Base-by-base conservation (phyloP, 2,329 filamentous ascomycete genomes). In the Diplocarpon rosae region DNA sequence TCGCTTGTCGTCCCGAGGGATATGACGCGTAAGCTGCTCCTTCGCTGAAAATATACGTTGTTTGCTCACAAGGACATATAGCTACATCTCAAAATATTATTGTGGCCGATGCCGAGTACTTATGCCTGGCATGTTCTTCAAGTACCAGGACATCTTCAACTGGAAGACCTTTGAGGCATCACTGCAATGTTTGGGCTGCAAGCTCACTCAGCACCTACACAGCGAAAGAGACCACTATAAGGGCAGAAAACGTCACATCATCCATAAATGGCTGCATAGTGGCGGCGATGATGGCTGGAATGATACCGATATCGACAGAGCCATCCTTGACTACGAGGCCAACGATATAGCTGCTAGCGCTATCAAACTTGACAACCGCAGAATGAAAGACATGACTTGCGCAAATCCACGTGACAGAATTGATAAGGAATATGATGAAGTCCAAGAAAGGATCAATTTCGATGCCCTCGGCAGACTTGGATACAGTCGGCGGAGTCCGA, bases 211-310 rank as follows among this genome's bases (percentile, higher is more conserved):
- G 1, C n/a, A 37, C 8, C 43, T 58, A 3, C 27, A 49, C 1
- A 20, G 8, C 12, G 58, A 60, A 42, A 28, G 14, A 1, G 58
- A 60, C 20, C 58, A 60, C 14, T 57, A 51, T 36, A 60, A 60
- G 38, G 1, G 2, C 1, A 1, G 35, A 0, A 60, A 59, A 29
- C 48, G 53, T 5, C 17, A 15, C 6, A 46, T 58, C 5, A 52
- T 59, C 15, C 29, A 45, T 5, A 8, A 30, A 2, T 59, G 55
- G 56, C 43, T 55, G 0, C n/a, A 42, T 11, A 35, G 45, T 1
- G 38, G 11, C 1, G 20, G 17, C 1, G 37, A 43, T 20, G 37
- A 42, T 3, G 29, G 14, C 1, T 53, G 46, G 45, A 55, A 56
- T 24, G 27, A 20, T 15, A 10, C 24, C 8, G 43, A 45, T 33